These are phyloP conservation scores for Oenanthe javanica DNA, from an alignment of 140 eudicot species.

Conservation along the genomic window DNA sequence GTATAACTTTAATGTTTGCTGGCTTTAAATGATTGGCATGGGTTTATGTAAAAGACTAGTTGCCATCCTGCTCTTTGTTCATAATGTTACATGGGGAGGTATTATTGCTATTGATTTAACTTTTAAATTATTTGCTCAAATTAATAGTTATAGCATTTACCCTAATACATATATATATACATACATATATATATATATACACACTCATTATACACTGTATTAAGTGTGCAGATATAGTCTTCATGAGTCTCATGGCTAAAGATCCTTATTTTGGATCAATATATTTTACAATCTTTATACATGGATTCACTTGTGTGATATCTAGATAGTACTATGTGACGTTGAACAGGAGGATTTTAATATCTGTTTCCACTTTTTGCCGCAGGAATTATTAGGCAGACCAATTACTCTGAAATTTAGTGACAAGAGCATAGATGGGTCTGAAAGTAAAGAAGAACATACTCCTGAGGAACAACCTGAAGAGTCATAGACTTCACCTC, in stretches of 20 bases:
- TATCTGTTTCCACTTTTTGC: slow-evolving; percentile 1
- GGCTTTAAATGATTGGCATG: neutral
- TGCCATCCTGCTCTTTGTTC: neutral
- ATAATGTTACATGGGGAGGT: neutral
- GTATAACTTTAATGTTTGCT: neutral
- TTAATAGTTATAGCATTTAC: neutral
- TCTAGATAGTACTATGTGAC: neutral
- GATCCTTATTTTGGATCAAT: neutral
- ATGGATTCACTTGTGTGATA: neutral
- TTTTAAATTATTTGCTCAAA: neutral
- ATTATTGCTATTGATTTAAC: neutral
- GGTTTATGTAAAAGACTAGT: neutral
- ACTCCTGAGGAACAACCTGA: slow-evolving; percentile 9
- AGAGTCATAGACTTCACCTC: slow-evolving; percentile 22
- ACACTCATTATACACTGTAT: neutral
- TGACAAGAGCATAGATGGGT: slow-evolving; percentile 27
- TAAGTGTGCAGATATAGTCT: neutral
- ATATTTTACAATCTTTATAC: neutral
- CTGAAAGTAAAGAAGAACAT: slow-evolving; percentile 26
- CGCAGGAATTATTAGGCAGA: slow-evolving; percentile 71
- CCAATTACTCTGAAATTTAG: slow-evolving; percentile 48
- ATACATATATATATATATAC: neutral
- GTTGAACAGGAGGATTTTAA: neutral
- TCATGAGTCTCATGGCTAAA: neutral
- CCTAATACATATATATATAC: neutral